phyloP scores from a whole-genome alignment of 371 early-diverging fungal species.

The Mortierella sp. region DNA sequence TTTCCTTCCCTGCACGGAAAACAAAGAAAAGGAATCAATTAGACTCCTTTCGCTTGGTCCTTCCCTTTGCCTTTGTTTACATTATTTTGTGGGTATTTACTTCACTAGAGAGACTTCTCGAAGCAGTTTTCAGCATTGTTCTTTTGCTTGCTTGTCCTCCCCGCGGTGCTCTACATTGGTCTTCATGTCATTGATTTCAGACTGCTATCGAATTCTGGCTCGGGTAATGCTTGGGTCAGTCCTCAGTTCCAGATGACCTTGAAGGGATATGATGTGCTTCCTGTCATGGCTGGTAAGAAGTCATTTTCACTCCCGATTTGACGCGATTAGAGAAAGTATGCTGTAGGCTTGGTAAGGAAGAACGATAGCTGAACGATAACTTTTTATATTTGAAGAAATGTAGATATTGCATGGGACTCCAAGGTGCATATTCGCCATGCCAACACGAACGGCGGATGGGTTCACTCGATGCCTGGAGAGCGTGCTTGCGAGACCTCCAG shows the following conservation, averaged over 20 bases:
- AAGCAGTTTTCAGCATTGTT: conserved; percentile 69
- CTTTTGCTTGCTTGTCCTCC: conserved; percentile 81
- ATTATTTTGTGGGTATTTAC: neutral
- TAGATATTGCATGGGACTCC: conserved; percentile 86
- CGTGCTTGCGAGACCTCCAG: conserved; percentile 23
- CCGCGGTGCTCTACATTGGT: conserved; percentile 81
- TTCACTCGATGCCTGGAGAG: conserved; percentile 80
- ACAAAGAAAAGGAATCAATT: neutral
- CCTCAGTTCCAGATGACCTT: conserved; percentile 80
- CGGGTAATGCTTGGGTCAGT: conserved; percentile 85
- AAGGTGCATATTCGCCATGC: conserved; percentile 81
- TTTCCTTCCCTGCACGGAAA: neutral
- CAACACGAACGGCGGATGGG: conserved; percentile 78
- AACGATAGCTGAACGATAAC: conserved; percentile 35
- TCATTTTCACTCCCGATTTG: neutral
- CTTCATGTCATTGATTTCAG: conserved; percentile 88
- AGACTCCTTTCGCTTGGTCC: conserved; percentile 20
- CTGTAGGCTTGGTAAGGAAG: neutral
- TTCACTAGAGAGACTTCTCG: conserved; percentile 45
- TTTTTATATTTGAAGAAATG: conserved; percentile 59
- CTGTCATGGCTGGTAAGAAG: conserved; percentile 46
- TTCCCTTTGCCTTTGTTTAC: conserved; percentile 74
- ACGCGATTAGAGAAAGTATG: neutral
- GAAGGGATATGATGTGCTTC: conserved; percentile 30
- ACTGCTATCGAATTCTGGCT: conserved; percentile 74